Conservation (phyloP, 192 early-diverging fungal genomes). For the Funneliformis mosseae region DNA sequence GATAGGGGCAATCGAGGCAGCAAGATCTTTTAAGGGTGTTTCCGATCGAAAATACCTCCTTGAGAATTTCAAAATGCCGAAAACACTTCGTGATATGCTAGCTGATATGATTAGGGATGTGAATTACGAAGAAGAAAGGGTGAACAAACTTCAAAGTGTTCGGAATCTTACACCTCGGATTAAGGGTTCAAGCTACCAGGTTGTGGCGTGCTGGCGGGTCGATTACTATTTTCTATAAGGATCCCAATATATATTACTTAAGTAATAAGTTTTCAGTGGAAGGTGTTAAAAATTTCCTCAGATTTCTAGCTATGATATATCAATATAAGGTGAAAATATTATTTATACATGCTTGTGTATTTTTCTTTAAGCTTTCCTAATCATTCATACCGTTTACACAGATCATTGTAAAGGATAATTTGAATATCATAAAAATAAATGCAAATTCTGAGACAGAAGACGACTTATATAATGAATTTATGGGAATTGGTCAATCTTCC, state of each 20-base stretch:
- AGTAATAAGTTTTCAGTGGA: conserved; percentile 12
- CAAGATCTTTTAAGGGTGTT: conserved; percentile 22
- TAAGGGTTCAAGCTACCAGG: conserved; percentile 13
- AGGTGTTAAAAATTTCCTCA: conserved; percentile 17
- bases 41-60: conserved; percentile 25
- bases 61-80: conserved; percentile 21
- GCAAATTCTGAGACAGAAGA: not conserved
- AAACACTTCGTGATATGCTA: conserved; percentile 21
- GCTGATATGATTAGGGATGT: conserved; percentile 27
- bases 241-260: conserved; percentile 15
- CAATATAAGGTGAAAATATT: conserved; percentile 26
- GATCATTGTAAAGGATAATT: conserved; percentile 3
- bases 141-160: conserved; percentile 27
- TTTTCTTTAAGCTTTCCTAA: not conserved
- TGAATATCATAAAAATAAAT: conserved; percentile 1
- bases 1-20: conserved; percentile 13
- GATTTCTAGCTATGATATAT: conserved; percentile 7
- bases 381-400: not conserved
- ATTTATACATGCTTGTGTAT: not conserved
- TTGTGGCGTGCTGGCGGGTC: conserved; percentile 20
- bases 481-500: not conserved
- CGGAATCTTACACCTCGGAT: conserved; percentile 28
- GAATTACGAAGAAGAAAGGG: conserved; percentile 19
- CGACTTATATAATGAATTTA: not conserved
- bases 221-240: conserved; percentile 24